phyloP scores from a whole-genome alignment of 2,329 filamentous ascomycete species.

The Microdochium bolleyi region DNA sequence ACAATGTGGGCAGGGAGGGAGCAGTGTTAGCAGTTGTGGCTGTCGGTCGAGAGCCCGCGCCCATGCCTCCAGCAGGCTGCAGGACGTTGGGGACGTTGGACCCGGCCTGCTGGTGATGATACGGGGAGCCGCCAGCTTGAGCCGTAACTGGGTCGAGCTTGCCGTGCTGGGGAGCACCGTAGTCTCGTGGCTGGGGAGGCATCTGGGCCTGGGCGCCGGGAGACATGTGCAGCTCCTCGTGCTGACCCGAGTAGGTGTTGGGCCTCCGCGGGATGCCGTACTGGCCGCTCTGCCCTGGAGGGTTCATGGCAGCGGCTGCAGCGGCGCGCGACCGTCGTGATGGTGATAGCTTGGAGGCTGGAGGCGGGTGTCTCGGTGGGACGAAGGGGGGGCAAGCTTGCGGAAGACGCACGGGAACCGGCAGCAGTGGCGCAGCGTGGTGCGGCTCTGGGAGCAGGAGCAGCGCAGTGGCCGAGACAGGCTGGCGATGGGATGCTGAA shows the following conservation, averaged over 20 bases:
- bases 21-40: conserved; percentile 34
- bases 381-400: background rate
- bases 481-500: background rate
- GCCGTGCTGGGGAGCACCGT: conserved; percentile 35
- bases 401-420: background rate
- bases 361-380: background rate
- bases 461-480: background rate
- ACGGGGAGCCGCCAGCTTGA: conserved; percentile 16
- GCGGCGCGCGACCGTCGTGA: background rate
- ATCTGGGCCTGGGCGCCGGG: conserved; percentile 21
- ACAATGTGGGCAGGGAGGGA: conserved; percentile 38
- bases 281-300: conserved; percentile 1
- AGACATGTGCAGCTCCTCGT: conserved; percentile 31
- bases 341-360: background rate
- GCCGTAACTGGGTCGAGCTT: conserved; percentile 30
- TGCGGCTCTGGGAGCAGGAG: background rate
- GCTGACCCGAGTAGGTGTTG: background rate
- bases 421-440: background rate
- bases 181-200: conserved; percentile 28
- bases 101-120: conserved; percentile 28
- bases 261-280: background rate
- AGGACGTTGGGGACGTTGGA: conserved; percentile 49
- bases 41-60: conserved; percentile 20
- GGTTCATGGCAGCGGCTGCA: background rate
- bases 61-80: conserved; percentile 42